Evolutionary conservation across 441 rosid species (phyloP).

Genomic region (Eruca vesicaria): DNA sequence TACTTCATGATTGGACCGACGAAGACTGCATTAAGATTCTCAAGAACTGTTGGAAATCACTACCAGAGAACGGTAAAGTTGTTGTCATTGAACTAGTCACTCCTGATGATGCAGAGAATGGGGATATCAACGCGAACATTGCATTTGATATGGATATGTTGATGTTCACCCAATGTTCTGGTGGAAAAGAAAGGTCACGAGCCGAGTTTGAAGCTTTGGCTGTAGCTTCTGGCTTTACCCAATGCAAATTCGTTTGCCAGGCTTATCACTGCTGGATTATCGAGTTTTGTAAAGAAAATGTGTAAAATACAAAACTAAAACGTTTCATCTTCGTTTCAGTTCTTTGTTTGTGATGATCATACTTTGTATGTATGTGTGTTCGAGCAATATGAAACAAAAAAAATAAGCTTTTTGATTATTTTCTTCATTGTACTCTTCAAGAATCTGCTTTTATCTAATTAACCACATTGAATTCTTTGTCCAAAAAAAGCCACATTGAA

Average conservation of each 20-base stretch:
- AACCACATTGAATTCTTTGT: too few relatives aligned
- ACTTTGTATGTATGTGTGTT: slow-evolving; percentile 1
- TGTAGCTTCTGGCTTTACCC: slow-evolving; percentile 5
- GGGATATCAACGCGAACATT: slow-evolving; percentile 8
- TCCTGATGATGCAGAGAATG: slow-evolving; percentile 15
- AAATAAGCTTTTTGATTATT: neutral
- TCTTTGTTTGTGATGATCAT: slow-evolving; percentile 2
- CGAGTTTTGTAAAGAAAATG: slow-evolving; percentile 27
- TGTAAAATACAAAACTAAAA: neutral
- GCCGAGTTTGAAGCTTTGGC: slow-evolving; percentile 23
- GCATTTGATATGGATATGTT: slow-evolving; percentile 23
- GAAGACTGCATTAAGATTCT: slow-evolving; percentile 28
- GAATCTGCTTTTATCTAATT: neutral
- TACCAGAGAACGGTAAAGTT: slow-evolving; percentile 34
- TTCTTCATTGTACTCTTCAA: neutral
- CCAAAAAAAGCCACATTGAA: too few relatives aligned
- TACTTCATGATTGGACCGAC: slow-evolving; percentile 37
- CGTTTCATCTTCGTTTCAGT: neutral
- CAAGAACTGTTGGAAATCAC: slow-evolving; percentile 18
- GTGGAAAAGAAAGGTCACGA: slow-evolving; percentile 20
- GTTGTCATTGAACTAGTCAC: slow-evolving; percentile 28
- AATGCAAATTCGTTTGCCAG: slow-evolving; percentile 21
- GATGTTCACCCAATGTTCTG: slow-evolving; percentile 13
- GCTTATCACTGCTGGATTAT: slow-evolving; percentile 34
- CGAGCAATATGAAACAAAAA: neutral